Conservation (phyloP, 768 basidiomycete species). For the Sporobolomyces roseus region DNA sequence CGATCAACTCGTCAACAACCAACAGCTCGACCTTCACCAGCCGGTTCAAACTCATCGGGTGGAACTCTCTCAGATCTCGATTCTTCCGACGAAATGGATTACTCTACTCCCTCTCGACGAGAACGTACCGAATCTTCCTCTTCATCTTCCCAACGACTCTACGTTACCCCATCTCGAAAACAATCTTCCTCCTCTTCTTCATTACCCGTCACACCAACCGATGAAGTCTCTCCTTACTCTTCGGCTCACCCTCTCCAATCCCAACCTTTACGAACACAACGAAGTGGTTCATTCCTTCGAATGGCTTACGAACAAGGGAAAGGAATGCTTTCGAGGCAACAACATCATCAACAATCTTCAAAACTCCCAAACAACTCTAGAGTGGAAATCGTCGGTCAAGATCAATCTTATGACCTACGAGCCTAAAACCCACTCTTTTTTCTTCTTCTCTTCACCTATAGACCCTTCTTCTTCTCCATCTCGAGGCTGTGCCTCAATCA, state of each 20-base stretch:
- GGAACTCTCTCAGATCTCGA: slow-evolving; percentile 34
- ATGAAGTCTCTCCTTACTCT: slow-evolving; percentile 31
- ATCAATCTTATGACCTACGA: slow-evolving; percentile 8
- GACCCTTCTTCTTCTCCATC: neutral
- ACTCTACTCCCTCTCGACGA: neutral
- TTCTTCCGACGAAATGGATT: slow-evolving; percentile 33
- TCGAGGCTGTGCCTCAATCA: slow-evolving; percentile 17
- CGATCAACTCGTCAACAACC: neutral
- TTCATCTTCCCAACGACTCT: neutral
- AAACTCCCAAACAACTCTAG: neutral
- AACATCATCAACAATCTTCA: neutral
- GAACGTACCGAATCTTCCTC: neutral
- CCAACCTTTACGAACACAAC: slow-evolving; percentile 23
- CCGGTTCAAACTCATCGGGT: slow-evolving; percentile 30
- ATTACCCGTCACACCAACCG: slow-evolving; percentile 36
- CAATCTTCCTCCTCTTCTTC: slow-evolving; percentile 25
- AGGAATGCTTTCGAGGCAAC: slow-evolving; percentile 19
- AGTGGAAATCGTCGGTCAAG: slow-evolving; percentile 21
- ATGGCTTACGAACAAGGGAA: slow-evolving; percentile 30
- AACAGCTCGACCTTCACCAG: slow-evolving; percentile 22
- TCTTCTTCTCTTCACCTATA: neutral
- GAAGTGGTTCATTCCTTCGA: slow-evolving; percentile 31
- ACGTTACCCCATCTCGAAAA: slow-evolving; percentile 1
- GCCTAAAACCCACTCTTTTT: neutral
- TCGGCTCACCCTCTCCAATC: slow-evolving; percentile 3